Conservation (phyloP, 192 early-diverging fungal species). For the Allomyces macrogynus region DNA sequence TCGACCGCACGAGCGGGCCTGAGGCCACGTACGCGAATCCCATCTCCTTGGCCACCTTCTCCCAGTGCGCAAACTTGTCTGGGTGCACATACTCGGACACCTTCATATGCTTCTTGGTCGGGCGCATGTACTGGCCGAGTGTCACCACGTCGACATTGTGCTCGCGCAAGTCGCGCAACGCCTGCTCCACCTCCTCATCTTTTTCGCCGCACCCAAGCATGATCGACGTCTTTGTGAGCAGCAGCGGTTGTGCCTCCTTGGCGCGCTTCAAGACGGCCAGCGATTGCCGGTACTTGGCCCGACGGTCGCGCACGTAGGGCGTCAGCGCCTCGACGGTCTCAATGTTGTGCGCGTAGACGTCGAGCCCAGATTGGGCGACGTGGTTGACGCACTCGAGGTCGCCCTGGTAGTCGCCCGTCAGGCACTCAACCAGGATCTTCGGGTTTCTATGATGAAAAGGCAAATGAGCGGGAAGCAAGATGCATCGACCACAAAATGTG, state of each 20-base stretch:
- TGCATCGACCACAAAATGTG: neutral
- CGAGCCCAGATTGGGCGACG: constrained; percentile 78
- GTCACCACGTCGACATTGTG: constrained; percentile 86
- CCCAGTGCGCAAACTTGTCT: constrained; percentile 78
- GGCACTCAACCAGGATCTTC: constrained; percentile 82
- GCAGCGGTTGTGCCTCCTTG: constrained; percentile 49
- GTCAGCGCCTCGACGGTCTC: constrained; percentile 87
- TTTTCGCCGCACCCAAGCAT: constrained; percentile 95
- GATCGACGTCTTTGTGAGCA: constrained; percentile 93
- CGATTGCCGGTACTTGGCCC: constrained; percentile 80
- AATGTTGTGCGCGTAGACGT: constrained; percentile 97
- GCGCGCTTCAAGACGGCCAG: constrained; percentile 72
- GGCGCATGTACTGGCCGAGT: constrained; percentile 97
- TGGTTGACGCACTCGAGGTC: constrained; percentile 47
- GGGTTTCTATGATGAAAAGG: constrained; percentile 39
- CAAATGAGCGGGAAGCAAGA: constrained; percentile 4
- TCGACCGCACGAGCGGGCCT: constrained; percentile 82
- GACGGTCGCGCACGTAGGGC: constrained; percentile 72
- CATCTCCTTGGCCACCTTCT: constrained; percentile 47
- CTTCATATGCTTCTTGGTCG: constrained; percentile 98
- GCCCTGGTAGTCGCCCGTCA: constrained; percentile 86
- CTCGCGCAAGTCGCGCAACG: constrained; percentile 58
- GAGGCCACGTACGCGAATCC: constrained; percentile 92
- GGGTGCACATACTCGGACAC: constrained; percentile 88
- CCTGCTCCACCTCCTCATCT: constrained; percentile 75